Base-by-base conservation (phyloP, 495 filamentous ascomycete genomes). In the Tuber borchii region DNA sequence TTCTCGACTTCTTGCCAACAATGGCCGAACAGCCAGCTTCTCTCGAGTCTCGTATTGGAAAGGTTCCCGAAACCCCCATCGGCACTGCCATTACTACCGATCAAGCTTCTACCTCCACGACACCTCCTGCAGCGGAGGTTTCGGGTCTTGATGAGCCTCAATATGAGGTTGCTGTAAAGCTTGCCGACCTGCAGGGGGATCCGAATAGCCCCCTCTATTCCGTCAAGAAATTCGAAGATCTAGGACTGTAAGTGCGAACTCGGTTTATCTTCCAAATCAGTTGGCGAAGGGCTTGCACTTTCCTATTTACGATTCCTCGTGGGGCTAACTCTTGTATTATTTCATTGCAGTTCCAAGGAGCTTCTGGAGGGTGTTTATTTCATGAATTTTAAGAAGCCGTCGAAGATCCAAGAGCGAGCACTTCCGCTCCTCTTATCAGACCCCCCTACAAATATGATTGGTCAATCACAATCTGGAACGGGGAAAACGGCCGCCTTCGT, bases 401-500 rank as follows among this genome's bases (percentile, higher is more conserved):
- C 95, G 42, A 98, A 98, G 86, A 94, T 99, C 81, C 95, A 99
- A 85, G 95, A 97, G 84, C 90, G 89, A 73, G 95, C 95, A 2
- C 87, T 99, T 4, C 96, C 95, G 26, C 87, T 99, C 31, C 90
- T 99, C 75, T 87, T 99, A 76, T 82, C 85, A 77, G 88, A 97
- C 79, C 94, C 94, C 22, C 92, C 95, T 0, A 88, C 86, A 65
- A 98, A 98, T 84, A 90, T 98, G 87, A 95, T 99, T 76, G 95
- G 93, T 34, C 96, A 99, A 83, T 97, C 95, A 42, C 96, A 99
- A 85, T 99, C 96, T 7, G 96, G 96, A 76, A 99, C 96, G 20
- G 96, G 96, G 75, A 99, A 99, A 86, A 99, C 96, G 16, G 96
- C 95, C 44, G 96, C 96, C 44, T 99, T 98, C 84, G 90, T 93